Conservation (phyloP, 2,329 filamentous ascomycete genomes). For the Fusarium sp. region DNA sequence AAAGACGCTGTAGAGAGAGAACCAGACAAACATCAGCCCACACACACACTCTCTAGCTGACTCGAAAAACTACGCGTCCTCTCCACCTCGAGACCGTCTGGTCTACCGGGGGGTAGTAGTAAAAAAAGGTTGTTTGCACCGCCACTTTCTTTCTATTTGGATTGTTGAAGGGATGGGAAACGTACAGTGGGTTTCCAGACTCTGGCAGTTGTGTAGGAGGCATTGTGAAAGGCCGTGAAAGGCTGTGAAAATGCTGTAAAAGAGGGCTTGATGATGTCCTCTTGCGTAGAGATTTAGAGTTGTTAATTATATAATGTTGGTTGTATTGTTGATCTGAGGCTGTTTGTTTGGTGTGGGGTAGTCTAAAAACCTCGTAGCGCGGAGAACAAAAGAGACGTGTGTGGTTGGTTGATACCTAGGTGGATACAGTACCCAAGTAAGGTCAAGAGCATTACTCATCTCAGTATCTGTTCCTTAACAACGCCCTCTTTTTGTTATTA, state of each 20-base stretch:
- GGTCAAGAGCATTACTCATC: no score
- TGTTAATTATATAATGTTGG: slow-evolving; percentile 6
- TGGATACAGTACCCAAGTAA: no score
- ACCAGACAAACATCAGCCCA: slow-evolving; percentile 38
- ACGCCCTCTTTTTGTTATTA: neutral
- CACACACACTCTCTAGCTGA: slow-evolving; percentile 28
- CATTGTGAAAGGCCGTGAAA: slow-evolving; percentile 44
- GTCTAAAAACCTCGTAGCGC: slow-evolving; percentile 8
- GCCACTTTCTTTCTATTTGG: slow-evolving; percentile 13
- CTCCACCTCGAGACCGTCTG: slow-evolving; percentile 26
- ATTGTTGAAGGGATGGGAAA: slow-evolving; percentile 10
- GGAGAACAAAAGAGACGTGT: slow-evolving; percentile 10
- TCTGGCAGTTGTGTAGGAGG: slow-evolving; percentile 57
- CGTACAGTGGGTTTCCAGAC: slow-evolving; percentile 60
- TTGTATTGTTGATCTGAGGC: slow-evolving; percentile 2
- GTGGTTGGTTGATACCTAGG: slow-evolving; percentile 17
- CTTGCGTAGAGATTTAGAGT: slow-evolving; percentile 5
- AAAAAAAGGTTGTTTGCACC: slow-evolving; percentile 20
- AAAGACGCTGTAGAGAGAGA: slow-evolving; percentile 62
- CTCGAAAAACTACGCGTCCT: slow-evolving; percentile 23
- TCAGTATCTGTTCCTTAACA: no score
- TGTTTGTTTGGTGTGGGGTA: slow-evolving; percentile 29
- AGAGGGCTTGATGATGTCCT: neutral
- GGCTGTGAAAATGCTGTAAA: neutral
- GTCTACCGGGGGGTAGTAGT: slow-evolving; percentile 18